phyloP scores from a whole-genome alignment of 2,329 filamentous ascomycete species.

The Ophiostoma australiae region DNA sequence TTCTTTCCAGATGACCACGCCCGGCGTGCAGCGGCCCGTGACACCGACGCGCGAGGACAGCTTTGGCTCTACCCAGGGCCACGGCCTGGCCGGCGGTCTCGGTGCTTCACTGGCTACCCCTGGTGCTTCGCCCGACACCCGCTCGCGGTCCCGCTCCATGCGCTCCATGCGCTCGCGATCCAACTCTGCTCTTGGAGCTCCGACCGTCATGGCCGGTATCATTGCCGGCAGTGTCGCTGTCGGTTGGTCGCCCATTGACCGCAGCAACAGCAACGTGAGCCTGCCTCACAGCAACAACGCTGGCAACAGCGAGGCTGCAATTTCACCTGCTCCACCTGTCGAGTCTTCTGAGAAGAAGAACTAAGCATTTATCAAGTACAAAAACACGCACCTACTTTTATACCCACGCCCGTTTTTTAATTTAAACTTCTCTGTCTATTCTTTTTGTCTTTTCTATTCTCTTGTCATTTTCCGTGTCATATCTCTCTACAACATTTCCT shows the following conservation, averaged over 20 bases:
- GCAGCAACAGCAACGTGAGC: conserved; percentile 35
- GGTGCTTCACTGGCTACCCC: conserved; percentile 24
- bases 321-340: neutral
- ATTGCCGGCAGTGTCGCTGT: conserved; percentile 71
- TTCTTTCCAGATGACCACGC: conserved; percentile 36
- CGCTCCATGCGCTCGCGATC: conserved; percentile 58
- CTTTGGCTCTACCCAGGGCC: conserved; percentile 35
- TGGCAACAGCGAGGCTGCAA: neutral
- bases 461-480: neutral
- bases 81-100: conserved; percentile 7
- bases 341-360: conserved; percentile 1
- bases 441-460: neutral
- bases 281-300: neutral
- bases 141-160: conserved; percentile 54
- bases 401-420: neutral
- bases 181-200: conserved; percentile 68
- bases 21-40: conserved; percentile 42
- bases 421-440: neutral
- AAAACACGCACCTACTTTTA: neutral
- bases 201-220: conserved; percentile 77
- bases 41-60: conserved; percentile 59
- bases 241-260: conserved; percentile 68
- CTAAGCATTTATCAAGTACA: neutral
- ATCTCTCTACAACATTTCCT: neutral
- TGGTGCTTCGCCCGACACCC: conserved; percentile 53